Percentiles rank a stretch among this genome's conserved stretches.
These are phyloP conservation scores for Ceratocystis harringtonii DNA, from an alignment of 2,329 filamentous ascomycete genomes.

Conservation along the genomic window DNA sequence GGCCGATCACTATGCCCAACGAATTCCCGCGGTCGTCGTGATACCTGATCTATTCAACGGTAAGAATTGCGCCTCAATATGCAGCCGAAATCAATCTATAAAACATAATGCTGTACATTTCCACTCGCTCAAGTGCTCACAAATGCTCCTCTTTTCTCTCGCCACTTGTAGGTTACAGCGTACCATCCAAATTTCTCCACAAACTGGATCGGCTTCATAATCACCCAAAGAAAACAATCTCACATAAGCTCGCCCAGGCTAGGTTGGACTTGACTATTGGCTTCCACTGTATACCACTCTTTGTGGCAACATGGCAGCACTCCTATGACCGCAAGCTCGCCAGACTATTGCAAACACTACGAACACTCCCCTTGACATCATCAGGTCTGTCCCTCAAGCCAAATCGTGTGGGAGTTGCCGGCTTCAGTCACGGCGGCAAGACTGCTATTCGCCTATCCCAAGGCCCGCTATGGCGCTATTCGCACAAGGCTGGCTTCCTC, in stretches of 20 bases:
- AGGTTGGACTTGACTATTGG: background rate
- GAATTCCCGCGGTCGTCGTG: slow-evolving; percentile 33
- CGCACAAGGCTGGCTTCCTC: slow-evolving; percentile 17
- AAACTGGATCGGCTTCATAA: slow-evolving; percentile 19
- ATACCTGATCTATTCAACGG: slow-evolving; percentile 37
- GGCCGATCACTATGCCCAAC: slow-evolving; percentile 36
- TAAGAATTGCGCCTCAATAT: slow-evolving; percentile 12
- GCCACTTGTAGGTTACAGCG: slow-evolving; percentile 19
- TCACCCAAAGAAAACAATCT: background rate
- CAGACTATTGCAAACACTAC: slow-evolving; percentile 6
- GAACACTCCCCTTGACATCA: slow-evolving; percentile 7
- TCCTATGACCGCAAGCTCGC: slow-evolving; percentile 23
- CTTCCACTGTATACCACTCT: slow-evolving; percentile 21
- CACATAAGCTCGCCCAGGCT: background rate
- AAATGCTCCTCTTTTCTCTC: background rate
- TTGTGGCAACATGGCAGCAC: slow-evolving; percentile 21
- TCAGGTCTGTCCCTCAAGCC: slow-evolving; percentile 14
- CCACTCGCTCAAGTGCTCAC: background rate
- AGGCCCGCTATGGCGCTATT: slow-evolving; percentile 21
- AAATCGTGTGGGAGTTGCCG: slow-evolving; percentile 33
- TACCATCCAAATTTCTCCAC: slow-evolving; percentile 21
- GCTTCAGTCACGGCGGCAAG: slow-evolving; percentile 49
- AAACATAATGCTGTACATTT: background rate
- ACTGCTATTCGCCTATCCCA: slow-evolving; percentile 31
- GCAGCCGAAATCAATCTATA: background rate